Percentiles rank a stretch among this genome's conserved stretches.
Evolutionary conservation across 176 grass and related monocot genomes (phyloP).

Genomic region (Hyparrhenia diplandra): DNA sequence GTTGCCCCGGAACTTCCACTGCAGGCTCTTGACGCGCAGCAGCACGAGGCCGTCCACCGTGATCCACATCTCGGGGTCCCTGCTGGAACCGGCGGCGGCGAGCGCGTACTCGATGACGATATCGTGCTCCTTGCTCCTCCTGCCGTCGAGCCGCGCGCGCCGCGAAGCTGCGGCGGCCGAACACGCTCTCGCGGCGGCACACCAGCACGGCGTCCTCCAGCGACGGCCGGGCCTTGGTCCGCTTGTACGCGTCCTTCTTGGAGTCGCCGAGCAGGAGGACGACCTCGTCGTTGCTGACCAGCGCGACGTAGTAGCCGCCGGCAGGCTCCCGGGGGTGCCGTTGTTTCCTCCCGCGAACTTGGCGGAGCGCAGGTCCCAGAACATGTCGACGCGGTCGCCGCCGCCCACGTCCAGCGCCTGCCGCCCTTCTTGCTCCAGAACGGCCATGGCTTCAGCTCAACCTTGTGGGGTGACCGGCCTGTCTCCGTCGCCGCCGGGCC

Average conservation of each 20-base stretch:
- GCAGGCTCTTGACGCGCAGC: conserved; percentile 67
- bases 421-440: conserved; percentile 91
- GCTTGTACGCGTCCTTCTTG: conserved; percentile 91
- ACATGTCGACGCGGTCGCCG: conserved; percentile 54
- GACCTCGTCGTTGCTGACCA: conserved; percentile 69
- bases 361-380: conserved; percentile 84
- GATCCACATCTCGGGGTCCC: conserved; percentile 76
- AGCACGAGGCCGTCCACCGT: conserved; percentile 63
- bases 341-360: conserved; percentile 49
- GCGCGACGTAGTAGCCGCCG: conserved; percentile 58
- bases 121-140: conserved; percentile 53
- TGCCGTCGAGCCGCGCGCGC: conserved; percentile 49
- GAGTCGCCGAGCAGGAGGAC: conserved; percentile 64
- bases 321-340: conserved; percentile 58
- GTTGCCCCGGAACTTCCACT: conserved; percentile 86
- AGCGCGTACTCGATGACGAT: conserved; percentile 66
- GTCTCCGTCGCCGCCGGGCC: not conserved
- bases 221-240: conserved; percentile 63
- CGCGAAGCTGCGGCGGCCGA: conserved; percentile 53
- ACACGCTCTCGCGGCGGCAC: conserved; percentile 61
- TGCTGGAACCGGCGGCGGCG: conserved; percentile 28
- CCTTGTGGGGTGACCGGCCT: conserved; percentile 53
- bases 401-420: conserved; percentile 60
- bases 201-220: conserved; percentile 66
- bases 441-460: conserved; percentile 95